Evolutionary conservation across 1,284 basidiomycete genomes (phyloP).

Genomic region (Apiotrichum sp.): DNA sequence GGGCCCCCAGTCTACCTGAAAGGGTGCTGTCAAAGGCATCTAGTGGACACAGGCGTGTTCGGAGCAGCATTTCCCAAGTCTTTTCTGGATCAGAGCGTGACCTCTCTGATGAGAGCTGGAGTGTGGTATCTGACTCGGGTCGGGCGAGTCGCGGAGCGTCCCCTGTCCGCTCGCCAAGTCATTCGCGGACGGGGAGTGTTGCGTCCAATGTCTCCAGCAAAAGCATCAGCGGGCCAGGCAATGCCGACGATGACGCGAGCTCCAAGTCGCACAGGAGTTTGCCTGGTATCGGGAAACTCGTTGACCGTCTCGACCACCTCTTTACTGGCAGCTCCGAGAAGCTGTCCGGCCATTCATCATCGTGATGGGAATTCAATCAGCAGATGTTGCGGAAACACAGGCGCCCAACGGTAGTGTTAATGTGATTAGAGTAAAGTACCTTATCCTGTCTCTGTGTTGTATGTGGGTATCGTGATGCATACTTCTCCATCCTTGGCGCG

Average conservation of each 20-base stretch:
- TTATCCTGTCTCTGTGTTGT: not conserved
- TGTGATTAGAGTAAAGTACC: not conserved
- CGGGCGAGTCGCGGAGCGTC: not conserved
- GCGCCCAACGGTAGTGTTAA: not conserved
- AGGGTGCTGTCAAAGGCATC: not conserved
- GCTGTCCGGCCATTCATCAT: too few species aligned
- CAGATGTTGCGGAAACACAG: too few species aligned
- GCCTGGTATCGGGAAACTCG: not conserved
- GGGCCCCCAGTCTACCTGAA: not conserved
- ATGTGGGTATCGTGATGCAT: slow-evolving; percentile 21
- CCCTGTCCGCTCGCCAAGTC: not conserved
- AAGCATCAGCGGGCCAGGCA: too few species aligned
- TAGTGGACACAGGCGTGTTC: not conserved
- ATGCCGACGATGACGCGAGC: too few species aligned
- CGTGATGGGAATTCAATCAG: too few species aligned
- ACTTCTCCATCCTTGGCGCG: slow-evolving; percentile 3
- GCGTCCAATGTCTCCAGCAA: too few species aligned
- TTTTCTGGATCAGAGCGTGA: not conserved
- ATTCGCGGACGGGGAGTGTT: not conserved
- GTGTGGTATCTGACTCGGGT: slow-evolving; percentile 11
- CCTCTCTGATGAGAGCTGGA: slow-evolving; percentile 18
- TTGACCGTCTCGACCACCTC: slow-evolving; percentile 1
- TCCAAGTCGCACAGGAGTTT: not conserved
- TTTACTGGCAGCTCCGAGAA: too few species aligned
- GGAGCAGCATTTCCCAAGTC: not conserved